Percentiles rank a stretch among this genome's conserved stretches.
Evolutionary conservation across 345 rosid species (phyloP).

Genomic region (Euclidium syriacum): DNA sequence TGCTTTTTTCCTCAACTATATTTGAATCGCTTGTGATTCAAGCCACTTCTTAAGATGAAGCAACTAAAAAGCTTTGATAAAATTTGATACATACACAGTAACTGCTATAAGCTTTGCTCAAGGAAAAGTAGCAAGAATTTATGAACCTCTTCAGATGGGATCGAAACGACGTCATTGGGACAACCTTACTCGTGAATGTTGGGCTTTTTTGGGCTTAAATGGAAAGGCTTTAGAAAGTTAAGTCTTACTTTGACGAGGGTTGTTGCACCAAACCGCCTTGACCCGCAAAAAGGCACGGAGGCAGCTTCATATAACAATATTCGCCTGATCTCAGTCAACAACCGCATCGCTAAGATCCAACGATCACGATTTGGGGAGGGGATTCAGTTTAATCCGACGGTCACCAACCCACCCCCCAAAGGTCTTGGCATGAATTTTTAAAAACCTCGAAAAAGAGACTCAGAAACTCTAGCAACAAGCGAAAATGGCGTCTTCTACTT

Average conservation of each 20-base stretch:
- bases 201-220: not conserved
- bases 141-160: too few relatives aligned
- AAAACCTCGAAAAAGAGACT: not conserved
- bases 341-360: not conserved
- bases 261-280: conserved; percentile 15
- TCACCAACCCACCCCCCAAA: not conserved
- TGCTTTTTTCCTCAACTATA: too few relatives aligned
- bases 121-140: too few relatives aligned
- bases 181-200: too few relatives aligned
- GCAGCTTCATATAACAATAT: not conserved
- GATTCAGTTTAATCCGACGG: conserved; percentile 4
- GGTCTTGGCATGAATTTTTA: not conserved
- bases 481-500: conserved; percentile 50
- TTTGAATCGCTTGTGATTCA: too few relatives aligned
- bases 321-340: conserved; percentile 3
- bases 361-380: not conserved
- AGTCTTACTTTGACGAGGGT: not conserved
- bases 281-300: not conserved
- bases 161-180: too few relatives aligned
- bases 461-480: not conserved
- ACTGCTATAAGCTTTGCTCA: too few relatives aligned
- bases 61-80: too few relatives aligned
- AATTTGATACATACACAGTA: too few relatives aligned
- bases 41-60: too few relatives aligned
- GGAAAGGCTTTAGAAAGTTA: not conserved